These are phyloP conservation scores for Fistulifera solaris DNA, from an alignment of 108 stramenopile genomes.

Conservation along the genomic window DNA sequence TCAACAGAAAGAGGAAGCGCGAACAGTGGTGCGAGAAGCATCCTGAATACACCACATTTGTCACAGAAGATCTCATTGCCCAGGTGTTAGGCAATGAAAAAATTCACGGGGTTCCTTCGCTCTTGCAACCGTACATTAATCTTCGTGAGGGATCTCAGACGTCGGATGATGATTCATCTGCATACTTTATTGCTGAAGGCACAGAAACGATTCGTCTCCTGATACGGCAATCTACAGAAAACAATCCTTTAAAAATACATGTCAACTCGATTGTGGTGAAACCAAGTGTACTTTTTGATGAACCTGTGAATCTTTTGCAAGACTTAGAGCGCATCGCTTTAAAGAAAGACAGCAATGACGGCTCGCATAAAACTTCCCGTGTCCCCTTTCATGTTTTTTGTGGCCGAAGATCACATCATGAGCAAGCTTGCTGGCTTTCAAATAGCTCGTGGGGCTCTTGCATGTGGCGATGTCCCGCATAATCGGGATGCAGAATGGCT, in stretches of 20 bases:
- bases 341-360: background rate
- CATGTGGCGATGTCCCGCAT: conserved; percentile 53
- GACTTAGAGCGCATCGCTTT: conserved; percentile 9
- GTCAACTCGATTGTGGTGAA: conserved; percentile 54
- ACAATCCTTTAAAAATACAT: conserved; percentile 12
- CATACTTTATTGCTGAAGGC: conserved; percentile 58
- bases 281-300: conserved; percentile 42
- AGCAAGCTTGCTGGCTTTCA: conserved; percentile 55
- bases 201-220: conserved; percentile 62
- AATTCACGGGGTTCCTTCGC: background rate
- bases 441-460: conserved; percentile 58
- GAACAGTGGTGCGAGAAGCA: conserved; percentile 17
- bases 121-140: background rate
- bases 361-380: background rate
- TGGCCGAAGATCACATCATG: conserved; percentile 38
- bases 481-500: conserved; percentile 40
- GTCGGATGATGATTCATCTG: background rate
- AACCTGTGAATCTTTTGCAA: conserved; percentile 18
- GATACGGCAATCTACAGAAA: conserved; percentile 39
- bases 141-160: too few relatives aligned
- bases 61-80: conserved; percentile 12
- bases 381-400: conserved; percentile 22
- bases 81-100: conserved; percentile 1
- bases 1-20: conserved; percentile 1
- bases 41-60: conserved; percentile 9